Evolutionary conservation across 2,329 filamentous ascomycete species (phyloP).

Genomic region (Diplodia sapinea): DNA sequence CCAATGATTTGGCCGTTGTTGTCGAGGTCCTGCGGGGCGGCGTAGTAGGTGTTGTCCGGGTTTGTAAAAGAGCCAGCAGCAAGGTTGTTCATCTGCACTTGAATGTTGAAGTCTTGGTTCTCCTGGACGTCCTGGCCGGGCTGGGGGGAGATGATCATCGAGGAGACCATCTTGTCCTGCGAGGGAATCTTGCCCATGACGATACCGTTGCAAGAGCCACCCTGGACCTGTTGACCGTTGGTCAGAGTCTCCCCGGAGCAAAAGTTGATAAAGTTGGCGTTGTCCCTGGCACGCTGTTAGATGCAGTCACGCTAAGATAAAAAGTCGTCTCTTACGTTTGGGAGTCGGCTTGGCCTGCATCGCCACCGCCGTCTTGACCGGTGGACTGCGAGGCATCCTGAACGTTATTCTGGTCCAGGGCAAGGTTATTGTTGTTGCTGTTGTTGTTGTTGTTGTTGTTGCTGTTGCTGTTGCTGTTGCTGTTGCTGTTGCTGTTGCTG

Average conservation of each 20-base stretch:
- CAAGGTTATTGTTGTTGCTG: constrained; percentile 35
- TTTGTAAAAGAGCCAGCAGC: constrained; percentile 62
- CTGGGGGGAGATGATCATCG: constrained; percentile 57
- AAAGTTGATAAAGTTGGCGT: constrained; percentile 66
- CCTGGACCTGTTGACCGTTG: constrained; percentile 59
- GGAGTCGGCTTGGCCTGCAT: constrained; percentile 53
- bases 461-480: not conserved
- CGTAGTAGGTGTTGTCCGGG: constrained; percentile 60
- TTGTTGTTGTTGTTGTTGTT: constrained; percentile 33
- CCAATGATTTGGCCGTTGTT: constrained; percentile 51
- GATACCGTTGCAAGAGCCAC: constrained; percentile 63
- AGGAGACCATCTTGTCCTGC: constrained; percentile 60
- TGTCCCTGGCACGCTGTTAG: constrained; percentile 45
- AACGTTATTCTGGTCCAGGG: constrained; percentile 49
- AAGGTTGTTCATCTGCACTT: constrained; percentile 57
- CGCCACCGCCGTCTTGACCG: constrained; percentile 48
- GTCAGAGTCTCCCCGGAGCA: constrained; percentile 61
- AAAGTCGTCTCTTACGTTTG: constrained; percentile 49
- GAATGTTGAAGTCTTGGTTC: constrained; percentile 55
- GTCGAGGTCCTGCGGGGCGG: constrained; percentile 58
- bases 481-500: constrained; percentile 1
- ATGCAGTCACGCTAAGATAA: constrained; percentile 30
- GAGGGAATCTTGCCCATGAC: constrained; percentile 64
- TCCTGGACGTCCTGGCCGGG: constrained; percentile 50
- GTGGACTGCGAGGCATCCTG: constrained; percentile 51